Evolutionary conservation across 2,329 filamentous ascomycete species (phyloP).

Genomic region (Colletotrichum tanaceti): DNA sequence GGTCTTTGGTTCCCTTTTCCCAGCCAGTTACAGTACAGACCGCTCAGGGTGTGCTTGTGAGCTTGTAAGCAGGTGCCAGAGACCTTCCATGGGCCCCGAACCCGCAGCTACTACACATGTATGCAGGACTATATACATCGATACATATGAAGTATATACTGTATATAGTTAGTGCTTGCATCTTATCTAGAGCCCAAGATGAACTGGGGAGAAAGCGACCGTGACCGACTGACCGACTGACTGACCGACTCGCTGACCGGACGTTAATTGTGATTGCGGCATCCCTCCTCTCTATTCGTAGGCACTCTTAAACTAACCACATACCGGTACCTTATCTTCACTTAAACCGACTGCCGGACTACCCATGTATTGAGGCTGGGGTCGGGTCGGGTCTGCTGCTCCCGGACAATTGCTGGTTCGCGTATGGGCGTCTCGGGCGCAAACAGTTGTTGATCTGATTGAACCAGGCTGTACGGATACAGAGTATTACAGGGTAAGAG

Average conservation of each 20-base stretch:
- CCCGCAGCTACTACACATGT: too few relatives aligned
- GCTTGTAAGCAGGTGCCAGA: conserved; percentile 24
- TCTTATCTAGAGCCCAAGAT: background rate
- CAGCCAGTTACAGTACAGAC: background rate
- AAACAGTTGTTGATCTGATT: background rate
- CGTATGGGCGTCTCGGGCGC: background rate
- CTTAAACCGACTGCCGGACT: too few relatives aligned
- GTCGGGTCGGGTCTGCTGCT: conserved; percentile 1
- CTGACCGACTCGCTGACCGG: too few relatives aligned
- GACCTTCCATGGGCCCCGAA: background rate
- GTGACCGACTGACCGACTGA: background rate
- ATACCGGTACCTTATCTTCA: too few relatives aligned
- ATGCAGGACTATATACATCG: too few relatives aligned
- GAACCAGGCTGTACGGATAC: background rate
- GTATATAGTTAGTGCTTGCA: background rate
- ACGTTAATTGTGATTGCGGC: too few relatives aligned
- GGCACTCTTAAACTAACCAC: too few relatives aligned
- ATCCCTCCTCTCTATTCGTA: too few relatives aligned
- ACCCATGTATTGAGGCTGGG: too few relatives aligned
- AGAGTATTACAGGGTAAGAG: too few relatives aligned
- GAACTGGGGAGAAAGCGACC: background rate
- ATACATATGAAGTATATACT: too few relatives aligned
- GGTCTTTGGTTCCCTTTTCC: background rate
- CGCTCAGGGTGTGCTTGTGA: too few relatives aligned
- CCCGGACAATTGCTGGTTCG: conserved; percentile 1